These are phyloP conservation scores for Heliamphora exappendiculata DNA, from an alignment of 148 eudicot genomes.

Conservation along the genomic window DNA sequence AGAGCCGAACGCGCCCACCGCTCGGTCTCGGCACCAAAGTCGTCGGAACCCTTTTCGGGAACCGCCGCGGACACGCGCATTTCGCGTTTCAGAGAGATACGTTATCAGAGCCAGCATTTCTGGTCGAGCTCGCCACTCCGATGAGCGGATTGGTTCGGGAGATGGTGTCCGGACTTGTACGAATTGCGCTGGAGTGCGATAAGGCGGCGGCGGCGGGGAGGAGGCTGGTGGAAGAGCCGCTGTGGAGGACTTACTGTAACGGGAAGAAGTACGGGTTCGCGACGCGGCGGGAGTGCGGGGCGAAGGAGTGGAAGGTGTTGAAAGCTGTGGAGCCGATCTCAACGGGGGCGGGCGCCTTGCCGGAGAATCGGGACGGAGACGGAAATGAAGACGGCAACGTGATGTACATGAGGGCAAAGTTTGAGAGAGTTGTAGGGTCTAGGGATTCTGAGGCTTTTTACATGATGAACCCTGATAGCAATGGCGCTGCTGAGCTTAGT, in stretches of 20 bases:
- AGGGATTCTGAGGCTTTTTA: constrained; percentile 78
- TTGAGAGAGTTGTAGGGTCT: no score
- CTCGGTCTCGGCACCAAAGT: constrained; percentile 30
- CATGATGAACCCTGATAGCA: constrained; percentile 73
- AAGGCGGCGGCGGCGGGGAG: constrained; percentile 13
- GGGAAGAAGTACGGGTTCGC: constrained; percentile 73
- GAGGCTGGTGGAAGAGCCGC: constrained; percentile 43
- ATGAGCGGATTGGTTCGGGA: constrained; percentile 47
- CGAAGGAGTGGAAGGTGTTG: constrained; percentile 49
- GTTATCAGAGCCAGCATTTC: constrained; percentile 42
- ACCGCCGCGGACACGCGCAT: constrained; percentile 57
- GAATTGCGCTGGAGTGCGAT: constrained; percentile 64
- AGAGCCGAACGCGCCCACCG: constrained; percentile 14
- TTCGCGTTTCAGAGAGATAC: constrained; percentile 56
- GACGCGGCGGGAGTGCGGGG: constrained; percentile 40
- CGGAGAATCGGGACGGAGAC: constrained; percentile 21
- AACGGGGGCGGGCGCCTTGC: constrained; percentile 79
- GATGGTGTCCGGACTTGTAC: constrained; percentile 63
- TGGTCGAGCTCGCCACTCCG: constrained; percentile 59
- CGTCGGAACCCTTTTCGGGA: constrained; percentile 58
- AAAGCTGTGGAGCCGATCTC: constrained; percentile 64
- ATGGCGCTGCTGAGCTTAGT: constrained; percentile 84
- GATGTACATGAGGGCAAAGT: constrained; percentile 86
- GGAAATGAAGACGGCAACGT: constrained; percentile 39
- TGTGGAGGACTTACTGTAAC: constrained; percentile 67